Conservation (phyloP, 2,329 filamentous ascomycete genomes). For the Scytalidium lignicola region DNA sequence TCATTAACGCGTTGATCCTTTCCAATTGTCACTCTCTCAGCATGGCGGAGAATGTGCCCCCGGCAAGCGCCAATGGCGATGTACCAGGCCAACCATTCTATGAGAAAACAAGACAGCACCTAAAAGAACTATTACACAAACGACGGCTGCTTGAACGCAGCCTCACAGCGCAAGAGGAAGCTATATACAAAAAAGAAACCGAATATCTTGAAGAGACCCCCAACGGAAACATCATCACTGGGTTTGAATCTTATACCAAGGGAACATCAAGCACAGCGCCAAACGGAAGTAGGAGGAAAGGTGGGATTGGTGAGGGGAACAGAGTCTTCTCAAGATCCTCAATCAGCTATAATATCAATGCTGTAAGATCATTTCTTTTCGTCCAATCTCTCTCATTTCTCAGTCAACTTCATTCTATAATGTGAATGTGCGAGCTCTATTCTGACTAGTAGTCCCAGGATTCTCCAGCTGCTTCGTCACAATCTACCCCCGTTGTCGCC, state of each 20-base stretch:
- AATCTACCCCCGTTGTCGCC: slow-evolving; percentile 28
- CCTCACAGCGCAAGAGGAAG: slow-evolving; percentile 55
- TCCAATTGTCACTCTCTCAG: not conserved
- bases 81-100: slow-evolving; percentile 59
- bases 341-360: slow-evolving; percentile 51
- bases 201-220: slow-evolving; percentile 87
- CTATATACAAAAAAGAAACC: slow-evolving; percentile 77
- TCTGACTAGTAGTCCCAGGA: slow-evolving; percentile 14
- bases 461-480: slow-evolving; percentile 21
- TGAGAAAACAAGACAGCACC: slow-evolving; percentile 63
- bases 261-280: slow-evolving; percentile 59
- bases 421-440: not conserved
- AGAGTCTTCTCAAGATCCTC: slow-evolving; percentile 67
- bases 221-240: slow-evolving; percentile 90
- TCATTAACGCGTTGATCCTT: not conserved
- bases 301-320: slow-evolving; percentile 62
- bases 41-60: slow-evolving; percentile 45
- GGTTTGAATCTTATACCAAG: slow-evolving; percentile 98
- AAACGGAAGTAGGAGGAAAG: slow-evolving; percentile 57
- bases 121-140: slow-evolving; percentile 62
- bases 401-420: not conserved
- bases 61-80: slow-evolving; percentile 34
- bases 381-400: slow-evolving; percentile 2
- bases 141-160: slow-evolving; percentile 43
- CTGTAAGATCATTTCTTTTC: slow-evolving; percentile 24